Percentiles rank a stretch among this genome's conserved stretches.
Conservation (phyloP, 768 basidiomycete genomes). For the Amanita phalloides region DNA sequence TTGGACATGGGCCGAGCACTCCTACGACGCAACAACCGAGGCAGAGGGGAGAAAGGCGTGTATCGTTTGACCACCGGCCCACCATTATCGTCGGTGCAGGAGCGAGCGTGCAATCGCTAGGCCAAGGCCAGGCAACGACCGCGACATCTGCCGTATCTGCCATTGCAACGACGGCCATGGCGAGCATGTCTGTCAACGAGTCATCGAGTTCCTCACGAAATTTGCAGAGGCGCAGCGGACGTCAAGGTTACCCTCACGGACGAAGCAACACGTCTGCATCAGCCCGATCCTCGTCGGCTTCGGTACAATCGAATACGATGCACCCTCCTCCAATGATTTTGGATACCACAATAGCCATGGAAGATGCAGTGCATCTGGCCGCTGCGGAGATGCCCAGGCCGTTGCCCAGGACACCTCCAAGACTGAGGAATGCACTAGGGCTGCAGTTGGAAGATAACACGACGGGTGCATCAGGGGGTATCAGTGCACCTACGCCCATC, state of each 20-base stretch:
- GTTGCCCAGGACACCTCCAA: constrained; percentile 2
- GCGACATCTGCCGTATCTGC: not conserved
- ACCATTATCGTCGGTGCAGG: not conserved
- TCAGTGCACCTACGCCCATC: constrained; percentile 24
- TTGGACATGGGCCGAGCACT: not conserved
- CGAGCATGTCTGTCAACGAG: not conserved
- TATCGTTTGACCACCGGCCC: constrained; percentile 3
- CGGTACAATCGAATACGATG: too few relatives aligned
- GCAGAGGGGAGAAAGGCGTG: constrained; percentile 1
- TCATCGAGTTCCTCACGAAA: not conserved
- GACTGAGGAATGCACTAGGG: constrained; percentile 17
- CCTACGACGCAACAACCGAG: not conserved
- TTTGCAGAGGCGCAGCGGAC: not conserved
- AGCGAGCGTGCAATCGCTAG: not conserved
- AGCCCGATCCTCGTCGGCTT: not conserved
- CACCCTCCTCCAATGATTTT: not conserved
- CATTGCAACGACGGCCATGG: not conserved
- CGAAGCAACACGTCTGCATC: not conserved
- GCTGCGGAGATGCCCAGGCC: constrained; percentile 5
- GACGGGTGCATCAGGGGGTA: constrained; percentile 8
- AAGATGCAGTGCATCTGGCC: constrained; percentile 1
- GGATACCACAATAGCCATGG: not conserved
- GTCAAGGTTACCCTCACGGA: not conserved
- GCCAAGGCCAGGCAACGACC: not conserved
- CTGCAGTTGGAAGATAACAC: constrained; percentile 13